phyloP scores from a whole-genome alignment of 495 filamentous ascomycete species.

The Trypethelium eluteriae region DNA sequence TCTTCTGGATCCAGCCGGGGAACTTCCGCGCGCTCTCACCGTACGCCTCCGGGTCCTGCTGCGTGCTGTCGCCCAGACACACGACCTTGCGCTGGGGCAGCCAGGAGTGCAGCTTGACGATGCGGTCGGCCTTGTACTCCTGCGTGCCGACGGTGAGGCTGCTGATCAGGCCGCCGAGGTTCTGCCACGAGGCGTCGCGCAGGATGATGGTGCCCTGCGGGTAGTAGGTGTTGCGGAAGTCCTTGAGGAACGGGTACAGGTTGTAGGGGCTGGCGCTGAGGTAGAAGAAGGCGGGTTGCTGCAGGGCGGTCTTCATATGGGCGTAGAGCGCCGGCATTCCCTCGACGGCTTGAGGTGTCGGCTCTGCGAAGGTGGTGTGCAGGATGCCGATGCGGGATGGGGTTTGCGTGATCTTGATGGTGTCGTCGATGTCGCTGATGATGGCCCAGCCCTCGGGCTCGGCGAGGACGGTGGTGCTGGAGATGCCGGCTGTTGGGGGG shows the following conservation, averaged over 20 bases:
- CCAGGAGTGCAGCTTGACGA: constrained; percentile 66
- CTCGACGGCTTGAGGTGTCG: constrained; percentile 52
- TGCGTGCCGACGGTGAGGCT: constrained; percentile 74
- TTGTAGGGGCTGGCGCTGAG: constrained; percentile 93
- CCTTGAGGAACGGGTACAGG: constrained; percentile 77
- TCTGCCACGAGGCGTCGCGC: constrained; percentile 82
- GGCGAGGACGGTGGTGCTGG: constrained; percentile 59
- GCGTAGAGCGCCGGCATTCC: constrained; percentile 83
- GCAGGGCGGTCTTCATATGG: constrained; percentile 49
- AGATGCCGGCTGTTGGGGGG: constrained; percentile 34
- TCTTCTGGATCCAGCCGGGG: constrained; percentile 66
- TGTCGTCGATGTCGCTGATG: constrained; percentile 91
- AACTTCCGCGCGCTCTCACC: constrained; percentile 58
- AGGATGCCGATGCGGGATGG: constrained; percentile 70
- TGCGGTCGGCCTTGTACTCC: constrained; percentile 77
- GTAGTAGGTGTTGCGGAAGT: constrained; percentile 62
- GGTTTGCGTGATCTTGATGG: constrained; percentile 86
- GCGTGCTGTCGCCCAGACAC: constrained; percentile 82
- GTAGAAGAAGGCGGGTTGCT: constrained; percentile 76
- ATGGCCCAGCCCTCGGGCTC: constrained; percentile 77
- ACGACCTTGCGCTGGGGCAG: constrained; percentile 73
- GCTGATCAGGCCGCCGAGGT: constrained; percentile 67
- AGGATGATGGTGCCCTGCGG: constrained; percentile 73
- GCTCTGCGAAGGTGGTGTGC: constrained; percentile 70
- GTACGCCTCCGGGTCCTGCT: constrained; percentile 86